Evolutionary conservation across 495 filamentous ascomycete genomes (phyloP).

Genomic region (Hypoxylon cercidicola): DNA sequence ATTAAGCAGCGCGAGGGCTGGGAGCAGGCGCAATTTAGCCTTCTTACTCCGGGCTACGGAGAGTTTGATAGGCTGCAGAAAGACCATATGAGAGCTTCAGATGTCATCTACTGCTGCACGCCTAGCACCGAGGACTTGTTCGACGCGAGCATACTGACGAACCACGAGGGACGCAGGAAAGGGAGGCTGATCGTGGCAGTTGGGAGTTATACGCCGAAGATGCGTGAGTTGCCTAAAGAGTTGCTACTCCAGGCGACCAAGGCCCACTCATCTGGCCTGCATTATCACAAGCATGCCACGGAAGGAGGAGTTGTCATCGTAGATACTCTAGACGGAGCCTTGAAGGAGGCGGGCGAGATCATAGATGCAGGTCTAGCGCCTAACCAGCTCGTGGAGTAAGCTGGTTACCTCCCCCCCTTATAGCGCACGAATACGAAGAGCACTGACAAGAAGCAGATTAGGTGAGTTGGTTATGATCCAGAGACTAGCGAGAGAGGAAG

Average conservation of each 20-base stretch:
- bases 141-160: slow-evolving; percentile 67
- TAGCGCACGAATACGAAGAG: neutral
- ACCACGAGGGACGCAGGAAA: slow-evolving; percentile 74
- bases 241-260: slow-evolving; percentile 76
- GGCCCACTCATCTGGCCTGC: slow-evolving; percentile 56
- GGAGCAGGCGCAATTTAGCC: slow-evolving; percentile 70
- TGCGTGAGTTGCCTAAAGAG: slow-evolving; percentile 85
- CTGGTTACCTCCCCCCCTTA: neutral
- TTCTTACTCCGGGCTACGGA: slow-evolving; percentile 74
- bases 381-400: slow-evolving; percentile 79
- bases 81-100: slow-evolving; percentile 72
- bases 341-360: slow-evolving; percentile 90
- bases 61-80: slow-evolving; percentile 76
- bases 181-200: slow-evolving; percentile 82
- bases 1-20: slow-evolving; percentile 64
- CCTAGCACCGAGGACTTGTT: slow-evolving; percentile 60
- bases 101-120: slow-evolving; percentile 80
- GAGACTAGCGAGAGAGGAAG: slow-evolving; percentile 42
- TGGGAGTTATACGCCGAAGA: slow-evolving; percentile 83
- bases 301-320: slow-evolving; percentile 83
- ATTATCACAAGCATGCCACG: slow-evolving; percentile 76
- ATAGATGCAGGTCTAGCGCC: slow-evolving; percentile 77
- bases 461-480: slow-evolving; percentile 81
- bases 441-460: slow-evolving; percentile 51
- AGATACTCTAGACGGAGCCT: slow-evolving; percentile 79